Evolutionary conservation across 2,329 filamentous ascomycete genomes (phyloP).

Genomic region (Zalaria obscura): DNA sequence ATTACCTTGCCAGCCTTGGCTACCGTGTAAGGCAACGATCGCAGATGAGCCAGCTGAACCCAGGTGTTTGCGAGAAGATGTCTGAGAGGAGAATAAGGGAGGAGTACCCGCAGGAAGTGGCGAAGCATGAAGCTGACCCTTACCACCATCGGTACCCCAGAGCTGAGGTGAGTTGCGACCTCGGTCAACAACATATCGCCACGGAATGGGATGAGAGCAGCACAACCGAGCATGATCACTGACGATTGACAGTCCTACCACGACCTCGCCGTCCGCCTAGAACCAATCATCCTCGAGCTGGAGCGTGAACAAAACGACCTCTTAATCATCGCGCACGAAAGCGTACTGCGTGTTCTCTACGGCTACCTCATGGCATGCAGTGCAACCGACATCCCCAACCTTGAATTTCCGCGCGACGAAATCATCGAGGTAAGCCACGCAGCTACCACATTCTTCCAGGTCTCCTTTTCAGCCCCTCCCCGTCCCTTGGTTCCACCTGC

Average conservation of each 20-base stretch:
- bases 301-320: slow-evolving; percentile 95
- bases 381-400: slow-evolving; percentile 79
- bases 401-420: slow-evolving; percentile 89
- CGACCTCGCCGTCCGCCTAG: slow-evolving; percentile 90
- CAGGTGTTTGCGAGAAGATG: slow-evolving; percentile 89
- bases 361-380: slow-evolving; percentile 98
- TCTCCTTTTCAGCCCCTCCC: neutral
- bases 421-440: slow-evolving; percentile 63
- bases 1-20: slow-evolving; percentile 62
- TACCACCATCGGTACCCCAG: slow-evolving; percentile 95
- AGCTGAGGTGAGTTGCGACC: slow-evolving; percentile 54
- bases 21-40: slow-evolving; percentile 83
- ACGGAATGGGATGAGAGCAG: too few relatives aligned
- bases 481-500: too few relatives aligned
- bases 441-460: slow-evolving; percentile 6
- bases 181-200: neutral
- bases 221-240: slow-evolving; percentile 6
- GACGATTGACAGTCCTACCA: slow-evolving; percentile 64
- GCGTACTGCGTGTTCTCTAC: slow-evolving; percentile 90
- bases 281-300: slow-evolving; percentile 93
- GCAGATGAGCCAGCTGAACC: slow-evolving; percentile 95
- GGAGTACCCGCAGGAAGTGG: slow-evolving; percentile 78
- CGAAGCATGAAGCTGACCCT: slow-evolving; percentile 84
- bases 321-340: slow-evolving; percentile 97
- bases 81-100: slow-evolving; percentile 67